Conservation (phyloP, 1,139 yeast species). For the Candida sp. region DNA sequence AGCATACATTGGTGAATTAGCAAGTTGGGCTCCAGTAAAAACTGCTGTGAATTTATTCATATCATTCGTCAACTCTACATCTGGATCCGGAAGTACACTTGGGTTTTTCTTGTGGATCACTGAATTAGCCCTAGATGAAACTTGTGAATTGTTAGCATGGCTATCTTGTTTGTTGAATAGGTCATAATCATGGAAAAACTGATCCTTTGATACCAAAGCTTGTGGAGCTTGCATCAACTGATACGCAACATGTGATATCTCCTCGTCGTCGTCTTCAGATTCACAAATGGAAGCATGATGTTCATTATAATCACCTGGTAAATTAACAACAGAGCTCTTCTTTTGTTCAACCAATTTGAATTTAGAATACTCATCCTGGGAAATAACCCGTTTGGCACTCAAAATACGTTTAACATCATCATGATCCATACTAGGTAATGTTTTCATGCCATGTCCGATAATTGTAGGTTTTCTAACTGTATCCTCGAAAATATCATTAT, state of each 20-base stretch:
- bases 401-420: slow-evolving; percentile 43
- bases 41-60: neutral
- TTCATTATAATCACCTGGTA: slow-evolving; percentile 26
- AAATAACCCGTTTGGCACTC: slow-evolving; percentile 35
- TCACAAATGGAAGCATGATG: slow-evolving; percentile 43
- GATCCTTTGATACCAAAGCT: slow-evolving; percentile 31
- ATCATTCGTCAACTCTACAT: neutral
- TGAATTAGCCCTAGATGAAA: neutral
- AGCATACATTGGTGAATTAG: neutral
- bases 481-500: slow-evolving; percentile 43
- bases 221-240: slow-evolving; percentile 34
- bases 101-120: neutral
- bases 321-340: slow-evolving; percentile 29
- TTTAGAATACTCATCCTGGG: slow-evolving; percentile 41
- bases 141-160: neutral
- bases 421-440: slow-evolving; percentile 47
- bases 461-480: slow-evolving; percentile 34
- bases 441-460: slow-evolving; percentile 37
- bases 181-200: slow-evolving; percentile 33
- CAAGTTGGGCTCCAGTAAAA: neutral
- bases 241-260: slow-evolving; percentile 28
- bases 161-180: slow-evolving; percentile 1
- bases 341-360: slow-evolving; percentile 31
- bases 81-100: neutral
- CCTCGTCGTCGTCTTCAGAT: slow-evolving; percentile 11